Base-by-base conservation (phyloP, 164 flowering plant genomes). In the Platanus orientalis region DNA sequence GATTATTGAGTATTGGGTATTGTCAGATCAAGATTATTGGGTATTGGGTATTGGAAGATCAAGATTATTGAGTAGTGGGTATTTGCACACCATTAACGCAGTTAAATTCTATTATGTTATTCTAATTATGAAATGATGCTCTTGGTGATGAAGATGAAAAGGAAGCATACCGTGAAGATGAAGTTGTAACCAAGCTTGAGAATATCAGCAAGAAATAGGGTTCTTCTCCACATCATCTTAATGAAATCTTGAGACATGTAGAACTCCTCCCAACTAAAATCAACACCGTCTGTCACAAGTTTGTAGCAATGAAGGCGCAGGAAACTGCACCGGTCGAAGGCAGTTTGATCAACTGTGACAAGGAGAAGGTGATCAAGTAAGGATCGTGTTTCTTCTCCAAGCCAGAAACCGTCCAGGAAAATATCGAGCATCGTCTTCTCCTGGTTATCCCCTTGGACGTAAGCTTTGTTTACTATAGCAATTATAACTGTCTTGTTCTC, bases 201-300 rank as follows among this genome's bases (percentile, higher is more conserved):
- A 27, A 87, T 86, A 12, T 85, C 75, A 3, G 68, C 32, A 0
- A 85, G 82, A 27, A 91, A 75, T 1, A 42, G 56, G 23, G 96
- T 88, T 52, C 97, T 79, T 27, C 79, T 75, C 96, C 96, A 91
- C 97, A 91, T 91, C 96, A 87, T 91, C 69, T 76, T 68, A 50
- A 91, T 72, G 56, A 87, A 91, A 7, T 83, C 92, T 17, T 29
- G 48, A 1, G 88, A 79, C 96, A 88, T 87, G 75, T 68, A 91
- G 4, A 85, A 16, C 60, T 85, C 76, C 73, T 91, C 96, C 0
- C 83, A 86, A 6, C 64, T 73, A 57, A 77, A 81, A 66, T 85
- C 87, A 0, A 70, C 85, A 0, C 81, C 88, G 10, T 79, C 89
- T 4, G 84, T 80, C 21, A 19, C 77, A 58, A 91, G 61, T 27